Conservation (phyloP, 73 alveolate species). For the Paramecium tetraurelia region DNA sequence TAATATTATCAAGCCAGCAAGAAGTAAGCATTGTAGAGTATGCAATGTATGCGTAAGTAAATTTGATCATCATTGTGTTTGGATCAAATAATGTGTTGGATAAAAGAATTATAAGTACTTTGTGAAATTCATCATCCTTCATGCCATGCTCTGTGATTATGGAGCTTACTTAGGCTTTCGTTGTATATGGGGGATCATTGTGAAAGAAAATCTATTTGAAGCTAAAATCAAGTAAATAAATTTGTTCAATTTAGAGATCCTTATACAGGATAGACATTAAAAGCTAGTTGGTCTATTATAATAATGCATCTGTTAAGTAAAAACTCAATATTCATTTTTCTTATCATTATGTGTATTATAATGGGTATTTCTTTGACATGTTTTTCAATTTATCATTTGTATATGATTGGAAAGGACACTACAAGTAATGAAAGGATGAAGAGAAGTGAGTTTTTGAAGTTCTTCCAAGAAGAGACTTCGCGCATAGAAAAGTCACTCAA, state of each 20-base stretch:
- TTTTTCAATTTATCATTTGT: slow-evolving; percentile 50
- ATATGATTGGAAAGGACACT: slow-evolving; percentile 49
- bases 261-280: background rate
- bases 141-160: slow-evolving; percentile 53
- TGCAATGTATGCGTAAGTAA: slow-evolving; percentile 85
- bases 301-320: slow-evolving; percentile 5
- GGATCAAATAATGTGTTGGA: slow-evolving; percentile 72
- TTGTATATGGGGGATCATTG: slow-evolving; percentile 44
- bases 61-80: slow-evolving; percentile 90
- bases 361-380: slow-evolving; percentile 55
- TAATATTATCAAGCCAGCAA: slow-evolving; percentile 60
- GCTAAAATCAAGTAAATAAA: slow-evolving; percentile 5
- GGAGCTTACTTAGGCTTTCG: slow-evolving; percentile 53
- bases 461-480: slow-evolving; percentile 21
- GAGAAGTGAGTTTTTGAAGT: slow-evolving; percentile 51
- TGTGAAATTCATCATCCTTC: slow-evolving; percentile 29
- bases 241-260: background rate
- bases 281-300: slow-evolving; percentile 45
- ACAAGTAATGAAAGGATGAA: slow-evolving; percentile 60
- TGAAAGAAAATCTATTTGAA: background rate
- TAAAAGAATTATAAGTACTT: slow-evolving; percentile 57
- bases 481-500: background rate
- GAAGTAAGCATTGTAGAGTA: slow-evolving; percentile 82
- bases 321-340: slow-evolving; percentile 48
- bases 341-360: slow-evolving; percentile 39